phyloP scores from a whole-genome alignment of 441 rosid species.

The Sinapis alba region DNA sequence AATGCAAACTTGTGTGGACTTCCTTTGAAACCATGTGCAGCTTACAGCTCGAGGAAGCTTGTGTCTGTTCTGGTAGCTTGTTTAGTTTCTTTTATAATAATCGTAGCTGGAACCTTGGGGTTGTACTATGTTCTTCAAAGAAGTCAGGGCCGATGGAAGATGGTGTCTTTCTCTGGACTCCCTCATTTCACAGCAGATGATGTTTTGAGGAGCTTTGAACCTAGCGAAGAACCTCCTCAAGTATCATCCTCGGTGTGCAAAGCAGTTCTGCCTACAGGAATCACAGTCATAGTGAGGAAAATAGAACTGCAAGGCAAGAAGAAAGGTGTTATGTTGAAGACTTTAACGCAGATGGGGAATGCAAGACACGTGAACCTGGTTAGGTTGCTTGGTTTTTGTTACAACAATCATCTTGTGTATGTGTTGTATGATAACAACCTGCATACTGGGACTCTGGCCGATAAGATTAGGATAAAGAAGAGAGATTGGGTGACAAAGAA shows the following conservation, averaged over 20 bases:
- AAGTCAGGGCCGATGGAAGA: conserved; percentile 71
- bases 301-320: conserved; percentile 57
- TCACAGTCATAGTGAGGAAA: conserved; percentile 71
- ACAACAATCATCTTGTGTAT: conserved; percentile 72
- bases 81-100: conserved; percentile 45
- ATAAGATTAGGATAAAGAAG: conserved; percentile 53
- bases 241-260: conserved; percentile 55
- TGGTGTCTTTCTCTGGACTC: conserved; percentile 74
- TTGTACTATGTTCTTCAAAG: conserved; percentile 53
- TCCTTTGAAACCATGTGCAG: conserved; percentile 71
- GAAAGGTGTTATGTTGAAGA: conserved; percentile 47
- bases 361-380: conserved; percentile 79
- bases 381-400: conserved; percentile 85
- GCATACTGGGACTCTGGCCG: conserved; percentile 76
- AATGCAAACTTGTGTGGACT: conserved; percentile 79
- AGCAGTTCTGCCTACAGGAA: conserved; percentile 84
- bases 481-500: conserved; percentile 69
- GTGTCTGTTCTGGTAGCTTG: conserved; percentile 59
- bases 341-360: conserved; percentile 61
- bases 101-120: conserved; percentile 53
- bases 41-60: conserved; percentile 61
- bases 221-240: conserved; percentile 43
- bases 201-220: conserved; percentile 65
- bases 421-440: conserved; percentile 66
- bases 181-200: conserved; percentile 78